Conservation (phyloP, 2,329 filamentous ascomycete species). For the Pseudopyrenochaeta lycopersici region DNA sequence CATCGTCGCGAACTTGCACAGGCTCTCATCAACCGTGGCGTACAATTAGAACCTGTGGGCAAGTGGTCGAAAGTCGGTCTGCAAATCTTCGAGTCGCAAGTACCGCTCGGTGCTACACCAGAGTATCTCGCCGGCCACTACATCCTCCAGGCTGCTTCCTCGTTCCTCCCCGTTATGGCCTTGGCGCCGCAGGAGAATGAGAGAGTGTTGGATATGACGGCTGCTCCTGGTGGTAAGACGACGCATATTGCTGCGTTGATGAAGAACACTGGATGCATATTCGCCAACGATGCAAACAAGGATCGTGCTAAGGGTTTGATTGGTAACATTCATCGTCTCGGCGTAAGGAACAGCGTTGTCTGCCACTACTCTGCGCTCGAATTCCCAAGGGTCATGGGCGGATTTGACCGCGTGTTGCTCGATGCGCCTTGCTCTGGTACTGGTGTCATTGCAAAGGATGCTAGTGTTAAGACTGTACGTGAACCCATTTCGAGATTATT, state of each 20-base stretch:
- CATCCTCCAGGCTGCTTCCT: constrained; percentile 95
- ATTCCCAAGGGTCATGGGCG: constrained; percentile 93
- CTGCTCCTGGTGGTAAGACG: constrained; percentile 94
- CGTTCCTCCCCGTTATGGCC: constrained; percentile 97
- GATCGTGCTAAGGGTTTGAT: constrained; percentile 94
- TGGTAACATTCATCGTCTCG: constrained; percentile 92
- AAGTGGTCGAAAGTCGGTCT: constrained; percentile 99
- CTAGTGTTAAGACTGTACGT: constrained; percentile 82
- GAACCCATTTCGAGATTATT: too few relatives aligned
- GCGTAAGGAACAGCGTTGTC: constrained; percentile 91
- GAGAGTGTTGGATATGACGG: constrained; percentile 91
- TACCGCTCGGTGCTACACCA: constrained; percentile 90
- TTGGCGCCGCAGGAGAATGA: constrained; percentile 93
- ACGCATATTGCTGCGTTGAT: constrained; percentile 96
- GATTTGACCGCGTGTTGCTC: constrained; percentile 92
- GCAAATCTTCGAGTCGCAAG: constrained; percentile 91
- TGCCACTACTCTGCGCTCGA: constrained; percentile 95
- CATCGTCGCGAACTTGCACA: constrained; percentile 84
- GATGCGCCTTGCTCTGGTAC: constrained; percentile 97
- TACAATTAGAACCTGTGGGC: constrained; percentile 93
- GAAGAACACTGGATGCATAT: constrained; percentile 95
- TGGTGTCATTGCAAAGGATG: constrained; percentile 96
- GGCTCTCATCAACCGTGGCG: constrained; percentile 92
- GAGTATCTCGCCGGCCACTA: constrained; percentile 98
- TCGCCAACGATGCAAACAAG: constrained; percentile 97